Percentiles rank a stretch among this genome's conserved stretches.
phyloP scores from a whole-genome alignment of 2,329 filamentous ascomycete genomes.

The Didymella sp. region DNA sequence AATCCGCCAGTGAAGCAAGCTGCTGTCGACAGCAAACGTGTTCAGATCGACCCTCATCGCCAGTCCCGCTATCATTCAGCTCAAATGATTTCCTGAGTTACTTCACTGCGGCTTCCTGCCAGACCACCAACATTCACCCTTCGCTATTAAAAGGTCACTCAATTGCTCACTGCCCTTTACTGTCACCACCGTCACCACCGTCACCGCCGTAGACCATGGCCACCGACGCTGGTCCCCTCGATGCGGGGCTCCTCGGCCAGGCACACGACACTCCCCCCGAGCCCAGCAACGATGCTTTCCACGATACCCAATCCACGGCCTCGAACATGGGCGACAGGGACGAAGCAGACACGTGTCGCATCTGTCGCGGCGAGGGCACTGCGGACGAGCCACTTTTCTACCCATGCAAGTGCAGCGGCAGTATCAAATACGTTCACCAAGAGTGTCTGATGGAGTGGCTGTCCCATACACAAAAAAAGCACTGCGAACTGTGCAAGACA shows the following conservation, averaged over 20 bases:
- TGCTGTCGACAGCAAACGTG: neutral
- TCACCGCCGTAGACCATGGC: constrained; percentile 27
- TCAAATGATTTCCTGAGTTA: constrained; percentile 39
- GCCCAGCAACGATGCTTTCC: constrained; percentile 9
- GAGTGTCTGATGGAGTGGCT: constrained; percentile 99
- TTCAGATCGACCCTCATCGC: neutral
- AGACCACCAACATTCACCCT: constrained; percentile 6
- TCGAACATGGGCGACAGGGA: constrained; percentile 43
- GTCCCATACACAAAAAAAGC: constrained; percentile 97
- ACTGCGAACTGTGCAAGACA: constrained; percentile 99
- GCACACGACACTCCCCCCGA: constrained; percentile 14
- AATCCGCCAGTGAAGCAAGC: neutral
- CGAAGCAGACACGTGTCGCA: constrained; percentile 87
- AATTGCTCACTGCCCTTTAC: neutral
- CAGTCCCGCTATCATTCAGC: neutral
- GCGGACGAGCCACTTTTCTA: constrained; percentile 88
- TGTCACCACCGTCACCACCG: neutral
- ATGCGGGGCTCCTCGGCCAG: constrained; percentile 24
- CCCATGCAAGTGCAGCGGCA: constrained; percentile 98
- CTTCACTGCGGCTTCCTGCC: constrained; percentile 31
- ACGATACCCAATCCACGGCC: constrained; percentile 50
- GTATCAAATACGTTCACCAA: constrained; percentile 98
- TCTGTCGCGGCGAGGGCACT: constrained; percentile 90
- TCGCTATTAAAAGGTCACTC: neutral
- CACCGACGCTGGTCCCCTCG: constrained; percentile 25